Evolutionary conservation across 805 yeast genomes (phyloP).

Genomic region (Spencermartinsiella europaea): DNA sequence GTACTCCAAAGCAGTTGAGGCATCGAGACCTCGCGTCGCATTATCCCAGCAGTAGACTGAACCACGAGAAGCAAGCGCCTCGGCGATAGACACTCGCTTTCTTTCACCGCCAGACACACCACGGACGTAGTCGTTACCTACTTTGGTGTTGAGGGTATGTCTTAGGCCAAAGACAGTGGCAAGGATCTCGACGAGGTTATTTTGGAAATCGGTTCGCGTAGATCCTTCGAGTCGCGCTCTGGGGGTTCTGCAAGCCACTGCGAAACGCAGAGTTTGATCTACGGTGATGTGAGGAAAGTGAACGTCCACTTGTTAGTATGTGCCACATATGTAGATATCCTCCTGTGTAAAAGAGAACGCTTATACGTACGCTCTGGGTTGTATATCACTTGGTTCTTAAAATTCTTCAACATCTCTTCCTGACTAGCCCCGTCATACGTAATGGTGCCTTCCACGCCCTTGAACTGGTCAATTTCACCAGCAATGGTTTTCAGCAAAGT

Average conservation of each 20-base stretch:
- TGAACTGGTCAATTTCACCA: conserved; percentile 46
- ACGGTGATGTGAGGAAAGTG: conserved; percentile 78
- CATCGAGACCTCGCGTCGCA: conserved; percentile 80
- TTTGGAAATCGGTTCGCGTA: conserved; percentile 44
- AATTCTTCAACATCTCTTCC: conserved; percentile 52
- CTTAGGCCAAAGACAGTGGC: conserved; percentile 55
- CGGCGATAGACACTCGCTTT: conserved; percentile 79
- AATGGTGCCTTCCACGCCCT: conserved; percentile 49
- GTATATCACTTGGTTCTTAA: conserved; percentile 45
- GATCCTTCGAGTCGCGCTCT: conserved; percentile 43
- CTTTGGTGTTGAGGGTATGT: conserved; percentile 56
- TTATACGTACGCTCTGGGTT: conserved; percentile 25
- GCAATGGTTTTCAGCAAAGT: conserved; percentile 61
- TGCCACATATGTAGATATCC: conserved; percentile 3
- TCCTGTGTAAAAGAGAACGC: conserved; percentile 14
- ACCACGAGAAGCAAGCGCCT: conserved; percentile 62
- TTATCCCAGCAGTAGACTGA: conserved; percentile 71
- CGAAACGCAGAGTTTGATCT: conserved; percentile 65
- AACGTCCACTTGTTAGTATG: conserved; percentile 52
- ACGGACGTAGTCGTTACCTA: conserved; percentile 57
- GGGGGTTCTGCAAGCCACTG: conserved; percentile 67
- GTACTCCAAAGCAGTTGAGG: conserved; percentile 78
- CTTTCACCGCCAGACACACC: conserved; percentile 87
- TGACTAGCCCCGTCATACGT: conserved; percentile 58
- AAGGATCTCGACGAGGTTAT: conserved; percentile 43